These are phyloP conservation scores for Malus sylvestris DNA, from an alignment of 306 rosid species.

Conservation along the genomic window DNA sequence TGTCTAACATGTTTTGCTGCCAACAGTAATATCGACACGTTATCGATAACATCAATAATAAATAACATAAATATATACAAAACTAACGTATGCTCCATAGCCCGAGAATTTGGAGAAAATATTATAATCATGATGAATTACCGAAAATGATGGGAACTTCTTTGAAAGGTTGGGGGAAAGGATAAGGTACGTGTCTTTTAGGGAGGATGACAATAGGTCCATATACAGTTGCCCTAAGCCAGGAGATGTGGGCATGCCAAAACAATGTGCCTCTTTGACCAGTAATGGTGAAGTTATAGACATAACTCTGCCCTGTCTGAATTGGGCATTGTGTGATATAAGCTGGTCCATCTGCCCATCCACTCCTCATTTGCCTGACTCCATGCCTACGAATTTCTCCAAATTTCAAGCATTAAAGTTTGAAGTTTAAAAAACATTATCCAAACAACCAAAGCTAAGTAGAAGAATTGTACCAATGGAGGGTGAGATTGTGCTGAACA, in stretches of 20 bases:
- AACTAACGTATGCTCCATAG: no score
- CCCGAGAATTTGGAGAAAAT: no score
- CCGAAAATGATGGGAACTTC: constrained; percentile 63
- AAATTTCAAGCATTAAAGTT: neutral
- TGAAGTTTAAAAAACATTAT: neutral
- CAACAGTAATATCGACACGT: neutral
- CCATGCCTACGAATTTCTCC: constrained; percentile 42
- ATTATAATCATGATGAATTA: constrained; percentile 1
- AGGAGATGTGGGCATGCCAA: constrained; percentile 79
- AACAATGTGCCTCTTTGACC: constrained; percentile 70
- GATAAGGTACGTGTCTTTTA: constrained; percentile 49
- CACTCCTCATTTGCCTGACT: constrained; percentile 49
- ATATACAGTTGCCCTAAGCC: constrained; percentile 59
- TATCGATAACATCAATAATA: no score
- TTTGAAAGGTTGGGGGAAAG: constrained; percentile 54
- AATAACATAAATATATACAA: no score
- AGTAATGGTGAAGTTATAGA: constrained; percentile 51
- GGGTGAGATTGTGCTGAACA: constrained; percentile 44
- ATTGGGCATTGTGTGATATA: constrained; percentile 74
- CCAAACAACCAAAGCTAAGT: neutral
- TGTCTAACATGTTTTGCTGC: neutral
- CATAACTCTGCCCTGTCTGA: constrained; percentile 46
- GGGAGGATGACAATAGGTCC: constrained; percentile 75
- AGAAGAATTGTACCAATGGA: constrained; percentile 46
- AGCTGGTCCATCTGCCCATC: constrained; percentile 79